A percentile compares a stretch with the other conserved stretches of the same genome.
phyloP scores from a whole-genome alignment of 2,329 filamentous ascomycete genomes.

The Aspergillus uvarum region DNA sequence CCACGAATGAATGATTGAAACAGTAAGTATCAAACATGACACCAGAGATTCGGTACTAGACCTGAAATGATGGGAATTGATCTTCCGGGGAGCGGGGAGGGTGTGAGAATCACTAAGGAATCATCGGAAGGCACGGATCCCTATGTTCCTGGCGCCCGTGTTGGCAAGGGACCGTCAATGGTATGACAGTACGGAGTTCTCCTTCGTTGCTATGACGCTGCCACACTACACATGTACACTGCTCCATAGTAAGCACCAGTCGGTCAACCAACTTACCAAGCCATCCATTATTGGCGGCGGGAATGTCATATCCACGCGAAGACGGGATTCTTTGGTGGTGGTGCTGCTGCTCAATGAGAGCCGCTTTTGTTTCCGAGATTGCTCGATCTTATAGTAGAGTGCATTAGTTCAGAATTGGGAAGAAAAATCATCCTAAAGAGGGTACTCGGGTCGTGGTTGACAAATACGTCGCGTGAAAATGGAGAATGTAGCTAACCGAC shows the following conservation, averaged over 20 bases:
- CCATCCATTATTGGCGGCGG: background rate
- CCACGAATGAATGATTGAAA: background rate
- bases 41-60: background rate
- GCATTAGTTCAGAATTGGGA: background rate
- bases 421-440: too few species aligned
- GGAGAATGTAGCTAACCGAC: background rate
- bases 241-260: background rate
- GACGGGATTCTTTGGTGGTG: too few species aligned
- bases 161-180: background rate
- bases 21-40: background rate
- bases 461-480: background rate
- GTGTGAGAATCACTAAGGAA: too few species aligned
- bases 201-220: background rate
- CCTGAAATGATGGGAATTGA: background rate
- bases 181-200: background rate
- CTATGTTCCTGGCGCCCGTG: background rate
- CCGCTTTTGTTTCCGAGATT: background rate
- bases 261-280: background rate
- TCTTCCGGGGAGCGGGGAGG: too few species aligned
- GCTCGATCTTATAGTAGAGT: background rate
- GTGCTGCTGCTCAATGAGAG: background rate
- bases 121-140: background rate
- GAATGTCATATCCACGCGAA: background rate
- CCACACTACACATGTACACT: background rate
- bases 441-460: background rate